phyloP scores from a whole-genome alignment of 73 alveolate species.

The Paramecium pentaurelia region DNA sequence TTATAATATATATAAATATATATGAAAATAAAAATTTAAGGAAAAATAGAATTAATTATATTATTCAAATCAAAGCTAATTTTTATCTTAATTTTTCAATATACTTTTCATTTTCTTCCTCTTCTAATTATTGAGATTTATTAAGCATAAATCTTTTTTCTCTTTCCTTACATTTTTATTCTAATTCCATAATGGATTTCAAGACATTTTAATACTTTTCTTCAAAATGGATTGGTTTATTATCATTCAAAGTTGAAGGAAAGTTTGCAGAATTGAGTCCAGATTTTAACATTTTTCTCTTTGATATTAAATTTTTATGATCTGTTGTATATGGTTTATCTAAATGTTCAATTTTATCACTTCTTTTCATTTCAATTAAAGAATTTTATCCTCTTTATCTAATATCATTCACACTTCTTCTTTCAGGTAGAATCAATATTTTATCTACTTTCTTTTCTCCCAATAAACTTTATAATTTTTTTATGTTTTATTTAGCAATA shows the following conservation, averaged over 20 bases:
- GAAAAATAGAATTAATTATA: neutral
- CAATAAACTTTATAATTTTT: neutral
- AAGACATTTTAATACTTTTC: neutral
- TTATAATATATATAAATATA: too few species aligned
- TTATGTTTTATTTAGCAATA: neutral
- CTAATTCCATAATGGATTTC: neutral
- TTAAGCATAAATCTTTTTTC: neutral
- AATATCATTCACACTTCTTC: neutral
- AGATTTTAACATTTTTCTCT: neutral
- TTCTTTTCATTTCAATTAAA: neutral
- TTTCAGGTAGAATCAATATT: neutral
- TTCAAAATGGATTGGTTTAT: neutral
- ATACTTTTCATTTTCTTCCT: neutral
- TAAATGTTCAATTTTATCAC: neutral
- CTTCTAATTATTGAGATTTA: neutral
- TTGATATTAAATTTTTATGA: neutral
- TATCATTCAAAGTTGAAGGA: neutral
- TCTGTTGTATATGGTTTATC: neutral
- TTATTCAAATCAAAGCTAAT: neutral
- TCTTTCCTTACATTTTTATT: neutral
- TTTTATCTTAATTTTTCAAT: neutral
- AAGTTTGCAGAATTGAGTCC: neutral
- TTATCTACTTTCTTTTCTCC: neutral
- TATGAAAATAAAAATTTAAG: neutral
- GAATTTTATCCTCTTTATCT: neutral